Base-by-base conservation (phyloP, 2,329 filamentous ascomycete genomes). In the Immersiporthe knoxdaviesiana region DNA sequence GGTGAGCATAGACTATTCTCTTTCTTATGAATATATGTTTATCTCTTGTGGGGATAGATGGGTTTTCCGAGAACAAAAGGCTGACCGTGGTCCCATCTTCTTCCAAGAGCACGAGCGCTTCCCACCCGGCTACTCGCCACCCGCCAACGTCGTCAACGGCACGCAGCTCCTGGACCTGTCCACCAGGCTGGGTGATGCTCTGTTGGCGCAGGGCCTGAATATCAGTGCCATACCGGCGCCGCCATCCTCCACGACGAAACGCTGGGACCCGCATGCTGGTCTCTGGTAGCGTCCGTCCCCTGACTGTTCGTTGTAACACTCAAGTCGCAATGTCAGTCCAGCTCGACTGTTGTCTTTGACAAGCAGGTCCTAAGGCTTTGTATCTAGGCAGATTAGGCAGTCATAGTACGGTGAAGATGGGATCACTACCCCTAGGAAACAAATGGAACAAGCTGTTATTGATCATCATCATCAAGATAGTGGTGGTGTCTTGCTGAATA, bases 1-100 rank as follows among this genome's bases (percentile, higher is more conserved):
- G 75, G 81, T 82, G 72, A 72, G 79, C 74, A 21, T 0, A 4
- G 32, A 18, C 3, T 39, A 2, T 39, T 10, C 11, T 39, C 37
- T 39, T 39, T 7, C 11, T 39, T 12, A 8, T 35, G 35, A 35
- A 8, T 35, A 35, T 35, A 35, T 35, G 18, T n/a, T n/a, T n/a
- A 8, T 35, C 35, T 35, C 35, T 35, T 4, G 4, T n/a, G 18
- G 44, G 21, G 21, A n/a, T 47, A 21, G 44, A 47, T 47, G 21
- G n/a, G n/a, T 8, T 2, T n/a, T 21, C 10, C 44, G 21, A 47
- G n/a, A 7, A 47, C 10, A 18, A 3, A 21, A 47, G 58, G 24
- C 59, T 56, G 35, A 62, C 41, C 32, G 18, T 16, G 14, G 12
- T 7, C 58, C 7, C 14, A n/a, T 56, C 18, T 39, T 21, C 41